phyloP scores from a whole-genome alignment of 2,329 filamentous ascomycete species.

The Ilyonectria destructans region DNA sequence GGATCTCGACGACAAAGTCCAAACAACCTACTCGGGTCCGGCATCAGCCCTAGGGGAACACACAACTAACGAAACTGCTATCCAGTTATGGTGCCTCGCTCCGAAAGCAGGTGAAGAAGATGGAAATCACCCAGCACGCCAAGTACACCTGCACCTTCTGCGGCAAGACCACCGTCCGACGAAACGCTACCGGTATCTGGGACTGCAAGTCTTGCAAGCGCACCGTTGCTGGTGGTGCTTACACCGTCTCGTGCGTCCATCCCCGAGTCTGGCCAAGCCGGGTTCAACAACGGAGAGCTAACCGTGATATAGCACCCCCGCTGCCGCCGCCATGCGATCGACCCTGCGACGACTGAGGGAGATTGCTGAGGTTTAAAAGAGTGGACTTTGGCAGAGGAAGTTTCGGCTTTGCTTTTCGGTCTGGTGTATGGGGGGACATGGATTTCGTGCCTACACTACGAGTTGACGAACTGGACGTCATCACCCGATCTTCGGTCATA shows the following conservation, averaged over 20 bases:
- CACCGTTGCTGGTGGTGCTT: constrained; percentile 83
- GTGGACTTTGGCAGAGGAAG: constrained; percentile 50
- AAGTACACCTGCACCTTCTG: constrained; percentile 98
- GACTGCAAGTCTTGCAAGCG: constrained; percentile 97
- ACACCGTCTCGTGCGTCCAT: constrained; percentile 91
- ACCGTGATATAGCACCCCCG: constrained; percentile 80
- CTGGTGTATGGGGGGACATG: constrained; percentile 63
- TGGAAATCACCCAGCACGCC: constrained; percentile 99
- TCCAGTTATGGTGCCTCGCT: constrained; percentile 97
- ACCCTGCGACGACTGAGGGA: constrained; percentile 97
- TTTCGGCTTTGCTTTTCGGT: constrained; percentile 64
- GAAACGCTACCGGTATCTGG: constrained; percentile 95
- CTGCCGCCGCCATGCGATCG: constrained; percentile 94
- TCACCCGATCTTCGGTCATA: constrained; percentile 59
- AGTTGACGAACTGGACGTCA: constrained; percentile 61
- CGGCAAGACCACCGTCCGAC: constrained; percentile 95
- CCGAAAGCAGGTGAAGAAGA: constrained; percentile 98
- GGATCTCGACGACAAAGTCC: constrained; percentile 26
- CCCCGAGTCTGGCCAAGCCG: constrained; percentile 8
- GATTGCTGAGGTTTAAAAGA: constrained; percentile 91
- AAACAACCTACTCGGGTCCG: constrained; percentile 20
- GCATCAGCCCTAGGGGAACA: constrained; percentile 19
- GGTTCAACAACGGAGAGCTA: constrained; percentile 44
- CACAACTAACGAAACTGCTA: constrained; percentile 47
- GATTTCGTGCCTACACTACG: constrained; percentile 63